These are phyloP conservation scores for Metschnikowia lunata DNA, from an alignment of 805 yeast species.

Conservation along the genomic window DNA sequence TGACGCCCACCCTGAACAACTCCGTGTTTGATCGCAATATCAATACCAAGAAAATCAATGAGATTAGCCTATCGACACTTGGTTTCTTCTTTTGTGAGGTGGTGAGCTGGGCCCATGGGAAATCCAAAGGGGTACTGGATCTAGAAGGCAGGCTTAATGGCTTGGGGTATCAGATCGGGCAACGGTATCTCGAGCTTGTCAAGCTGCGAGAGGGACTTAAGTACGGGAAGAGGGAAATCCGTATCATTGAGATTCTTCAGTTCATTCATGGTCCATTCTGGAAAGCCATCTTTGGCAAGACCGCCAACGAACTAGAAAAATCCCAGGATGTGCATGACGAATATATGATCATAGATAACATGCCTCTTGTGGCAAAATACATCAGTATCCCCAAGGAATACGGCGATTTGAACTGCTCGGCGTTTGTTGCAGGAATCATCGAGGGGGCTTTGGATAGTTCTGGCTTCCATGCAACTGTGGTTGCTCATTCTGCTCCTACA, in stretches of 20 bases:
- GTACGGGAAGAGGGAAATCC: conserved; percentile 61
- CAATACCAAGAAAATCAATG: conserved; percentile 58
- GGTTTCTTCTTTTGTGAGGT: conserved; percentile 69
- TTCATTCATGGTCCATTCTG: conserved; percentile 71
- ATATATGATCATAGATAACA: conserved; percentile 74
- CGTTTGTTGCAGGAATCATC: conserved; percentile 79
- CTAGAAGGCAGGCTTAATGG: conserved; percentile 54
- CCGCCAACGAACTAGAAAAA: conserved; percentile 72
- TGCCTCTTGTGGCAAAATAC: conserved; percentile 66
- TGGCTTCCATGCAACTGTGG: conserved; percentile 68
- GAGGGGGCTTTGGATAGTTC: conserved; percentile 78
- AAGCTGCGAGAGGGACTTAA: conserved; percentile 62
- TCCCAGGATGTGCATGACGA: conserved; percentile 65
- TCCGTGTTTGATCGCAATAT: conserved; percentile 65
- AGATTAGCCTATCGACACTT: conserved; percentile 62
- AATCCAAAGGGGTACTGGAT: conserved; percentile 65
- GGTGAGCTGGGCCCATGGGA: conserved; percentile 58
- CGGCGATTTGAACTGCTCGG: conserved; percentile 72
- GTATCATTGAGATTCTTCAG: conserved; percentile 63
- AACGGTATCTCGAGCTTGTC: conserved; percentile 62
- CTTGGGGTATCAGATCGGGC: conserved; percentile 75
- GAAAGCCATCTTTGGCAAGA: conserved; percentile 66
- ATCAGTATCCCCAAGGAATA: conserved; percentile 77
- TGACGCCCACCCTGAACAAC: conserved; percentile 33
- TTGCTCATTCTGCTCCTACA: conserved; percentile 74